Base-by-base conservation (phyloP, 2,329 filamentous ascomycete genomes). In the Epichloe festucae region DNA sequence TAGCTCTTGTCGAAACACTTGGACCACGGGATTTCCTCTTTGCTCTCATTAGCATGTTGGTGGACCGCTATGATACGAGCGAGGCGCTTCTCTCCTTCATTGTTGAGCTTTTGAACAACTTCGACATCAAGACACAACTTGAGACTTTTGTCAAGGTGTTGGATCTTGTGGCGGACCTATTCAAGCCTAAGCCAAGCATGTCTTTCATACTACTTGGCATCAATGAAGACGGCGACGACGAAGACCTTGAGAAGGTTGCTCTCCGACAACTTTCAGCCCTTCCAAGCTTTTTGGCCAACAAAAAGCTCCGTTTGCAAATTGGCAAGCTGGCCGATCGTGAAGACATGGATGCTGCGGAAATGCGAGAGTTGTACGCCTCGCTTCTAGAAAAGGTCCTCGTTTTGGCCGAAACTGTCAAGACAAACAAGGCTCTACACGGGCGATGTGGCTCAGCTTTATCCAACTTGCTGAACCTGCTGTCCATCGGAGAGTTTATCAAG, bases 1-100 rank as follows among this genome's bases (percentile, higher is more conserved):
- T 85, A 50, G 87, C 91, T 48, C 74, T 98, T 17, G 82, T 93
- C 21, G 81, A 88, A 60, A 94, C 90, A 11, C 75, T 98, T 3
- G 91, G 91, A 2, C 77, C 89, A 0, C 78, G 85, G 49, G 90
- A 97, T 55, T 95, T 94, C 61, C 73, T 97, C 23, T 95, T 89
- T 60, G 89, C 89, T 5, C 77, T 98, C 14, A 70, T 95, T 47
- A 85, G 87, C 52, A 90, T 97, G 79, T 78, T 98, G 54, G 82
- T 88, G n/a, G 89, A 96, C 63, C 85, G 86, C 62, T 94, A 95
- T 64, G 83, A 86, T 4, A 76, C 82, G n/a, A 85, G 84, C 53
- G 82, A 86, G 61, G 80, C 78, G 57, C 80, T 93, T 39, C 71
- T 84, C 40, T 77, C 77, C n/a, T 90, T 97, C 65, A 77, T 87